phyloP scores from a whole-genome alignment of 352 stramenopile genomes.

The Phytopythium oedochilum region DNA sequence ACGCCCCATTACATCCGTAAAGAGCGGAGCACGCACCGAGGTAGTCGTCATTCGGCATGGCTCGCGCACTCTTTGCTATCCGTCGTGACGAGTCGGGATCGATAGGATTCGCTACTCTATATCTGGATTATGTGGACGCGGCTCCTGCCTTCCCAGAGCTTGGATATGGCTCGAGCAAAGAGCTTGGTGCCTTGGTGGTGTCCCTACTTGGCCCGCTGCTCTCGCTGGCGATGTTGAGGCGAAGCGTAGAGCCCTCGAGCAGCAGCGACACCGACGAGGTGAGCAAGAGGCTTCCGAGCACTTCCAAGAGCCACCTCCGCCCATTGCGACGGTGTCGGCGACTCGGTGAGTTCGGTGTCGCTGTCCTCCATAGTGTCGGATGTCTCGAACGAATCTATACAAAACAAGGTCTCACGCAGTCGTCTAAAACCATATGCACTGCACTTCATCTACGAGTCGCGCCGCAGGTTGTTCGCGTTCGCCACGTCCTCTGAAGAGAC shows the following conservation, averaged over 20 bases:
- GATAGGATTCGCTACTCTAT: not conserved
- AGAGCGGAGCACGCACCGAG: not conserved
- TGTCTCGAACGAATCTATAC: no score
- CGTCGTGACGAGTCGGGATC: constrained; percentile 1
- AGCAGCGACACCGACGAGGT: not conserved
- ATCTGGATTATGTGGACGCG: not conserved
- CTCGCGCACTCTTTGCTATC: not conserved
- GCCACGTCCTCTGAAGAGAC: not conserved
- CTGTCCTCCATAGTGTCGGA: not conserved
- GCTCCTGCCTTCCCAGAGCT: constrained; percentile 16
- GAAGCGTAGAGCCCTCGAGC: not conserved
- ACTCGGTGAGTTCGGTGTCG: no score
- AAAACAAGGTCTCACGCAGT: no score
- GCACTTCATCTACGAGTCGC: not conserved
- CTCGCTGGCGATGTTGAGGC: not conserved
- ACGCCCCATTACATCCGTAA: not conserved
- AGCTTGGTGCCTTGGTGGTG: constrained; percentile 50
- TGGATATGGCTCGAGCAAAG: constrained; percentile 39
- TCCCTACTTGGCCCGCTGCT: constrained; percentile 21
- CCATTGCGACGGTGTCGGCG: not conserved
- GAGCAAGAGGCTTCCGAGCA: constrained; percentile 1
- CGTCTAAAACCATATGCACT: no score
- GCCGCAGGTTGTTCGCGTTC: not conserved
- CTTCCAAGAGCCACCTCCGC: not conserved
- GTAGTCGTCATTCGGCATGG: constrained; percentile 5